A percentile compares a stretch with the other conserved stretches of the same genome.
phyloP scores from a whole-genome alignment of 352 stramenopile species.

The Pythium chondricola region DNA sequence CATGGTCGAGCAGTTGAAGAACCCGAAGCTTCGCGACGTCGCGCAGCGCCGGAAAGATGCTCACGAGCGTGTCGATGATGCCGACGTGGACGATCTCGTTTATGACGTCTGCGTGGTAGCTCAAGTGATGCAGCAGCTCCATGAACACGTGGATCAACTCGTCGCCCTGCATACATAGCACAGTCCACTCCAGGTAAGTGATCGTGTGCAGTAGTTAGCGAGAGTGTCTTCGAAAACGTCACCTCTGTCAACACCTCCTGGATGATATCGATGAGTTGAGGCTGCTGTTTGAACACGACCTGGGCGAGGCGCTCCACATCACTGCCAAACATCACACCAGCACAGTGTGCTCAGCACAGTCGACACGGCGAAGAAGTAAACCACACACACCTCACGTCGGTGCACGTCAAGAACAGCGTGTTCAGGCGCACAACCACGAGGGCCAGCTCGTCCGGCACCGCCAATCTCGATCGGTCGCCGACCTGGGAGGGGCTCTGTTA shows the following conservation, averaged over 20 bases:
- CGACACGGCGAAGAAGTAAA: too few relatives aligned
- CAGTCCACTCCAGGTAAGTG: background rate
- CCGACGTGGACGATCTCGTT: slow-evolving; percentile 1
- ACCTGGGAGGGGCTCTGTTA: too few relatives aligned
- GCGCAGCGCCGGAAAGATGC: slow-evolving; percentile 11
- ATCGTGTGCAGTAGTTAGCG: background rate
- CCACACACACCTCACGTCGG: slow-evolving; percentile 2
- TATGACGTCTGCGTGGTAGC: background rate
- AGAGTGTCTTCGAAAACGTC: too few relatives aligned
- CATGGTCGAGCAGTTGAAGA: slow-evolving; percentile 17
- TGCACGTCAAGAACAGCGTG: slow-evolving; percentile 5
- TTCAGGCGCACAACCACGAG: slow-evolving; percentile 16
- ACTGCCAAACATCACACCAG: background rate
- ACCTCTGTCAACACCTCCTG: slow-evolving; percentile 12
- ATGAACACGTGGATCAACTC: slow-evolving; percentile 13
- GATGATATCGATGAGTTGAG: background rate
- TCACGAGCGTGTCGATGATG: slow-evolving; percentile 15
- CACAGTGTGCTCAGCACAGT: too few relatives aligned
- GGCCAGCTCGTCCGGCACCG: slow-evolving; percentile 10
- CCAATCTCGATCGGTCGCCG: slow-evolving; percentile 4
- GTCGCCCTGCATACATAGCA: slow-evolving; percentile 16
- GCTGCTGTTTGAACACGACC: slow-evolving; percentile 2
- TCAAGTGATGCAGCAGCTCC: slow-evolving; percentile 14
- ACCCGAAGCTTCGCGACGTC: background rate
- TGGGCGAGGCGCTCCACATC: slow-evolving; percentile 3